A percentile compares a stretch with the other conserved stretches of the same genome.
These are phyloP conservation scores for Hippophae gyantsensis DNA, from an alignment of 306 rosid genomes.

Conservation along the genomic window DNA sequence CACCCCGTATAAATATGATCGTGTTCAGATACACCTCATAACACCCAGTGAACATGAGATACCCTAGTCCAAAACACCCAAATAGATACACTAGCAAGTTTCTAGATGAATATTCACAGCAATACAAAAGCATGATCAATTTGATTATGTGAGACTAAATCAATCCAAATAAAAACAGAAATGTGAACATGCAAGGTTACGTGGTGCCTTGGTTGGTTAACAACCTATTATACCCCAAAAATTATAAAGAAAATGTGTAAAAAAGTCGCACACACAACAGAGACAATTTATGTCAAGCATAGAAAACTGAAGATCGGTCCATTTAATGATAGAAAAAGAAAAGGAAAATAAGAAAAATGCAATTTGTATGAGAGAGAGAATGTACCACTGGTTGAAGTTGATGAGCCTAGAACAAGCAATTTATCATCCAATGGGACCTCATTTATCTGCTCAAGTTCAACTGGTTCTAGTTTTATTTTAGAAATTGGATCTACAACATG, in stretches of 20 bases:
- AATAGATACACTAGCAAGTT: not conserved
- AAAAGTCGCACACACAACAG: too few relatives aligned
- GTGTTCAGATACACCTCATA: too few relatives aligned
- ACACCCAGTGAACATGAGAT: too few relatives aligned
- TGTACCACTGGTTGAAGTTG: slow-evolving; percentile 10
- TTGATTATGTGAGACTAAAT: not conserved
- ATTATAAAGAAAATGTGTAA: not conserved
- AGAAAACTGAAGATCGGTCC: not conserved
- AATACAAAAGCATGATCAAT: not conserved
- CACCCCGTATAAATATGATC: too few relatives aligned
- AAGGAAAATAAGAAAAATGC: not conserved
- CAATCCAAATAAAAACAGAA: slow-evolving; percentile 1
- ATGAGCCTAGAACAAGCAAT: slow-evolving; percentile 13
- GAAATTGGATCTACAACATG: slow-evolving; percentile 10
- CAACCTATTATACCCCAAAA: not conserved
- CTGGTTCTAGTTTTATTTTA: slow-evolving; percentile 5
- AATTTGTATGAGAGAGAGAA: slow-evolving; percentile 5
- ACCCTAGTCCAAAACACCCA: too few relatives aligned
- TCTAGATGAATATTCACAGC: not conserved
- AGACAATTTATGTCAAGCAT: too few relatives aligned
- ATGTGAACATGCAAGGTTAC: slow-evolving; percentile 2
- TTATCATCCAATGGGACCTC: slow-evolving; percentile 5
- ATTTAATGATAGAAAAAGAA: not conserved
- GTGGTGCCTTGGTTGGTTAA: not conserved
- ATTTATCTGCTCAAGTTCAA: slow-evolving; percentile 7